Conservation (phyloP, 2,329 filamentous ascomycete genomes). For the Pestalotiopsis sp. region DNA sequence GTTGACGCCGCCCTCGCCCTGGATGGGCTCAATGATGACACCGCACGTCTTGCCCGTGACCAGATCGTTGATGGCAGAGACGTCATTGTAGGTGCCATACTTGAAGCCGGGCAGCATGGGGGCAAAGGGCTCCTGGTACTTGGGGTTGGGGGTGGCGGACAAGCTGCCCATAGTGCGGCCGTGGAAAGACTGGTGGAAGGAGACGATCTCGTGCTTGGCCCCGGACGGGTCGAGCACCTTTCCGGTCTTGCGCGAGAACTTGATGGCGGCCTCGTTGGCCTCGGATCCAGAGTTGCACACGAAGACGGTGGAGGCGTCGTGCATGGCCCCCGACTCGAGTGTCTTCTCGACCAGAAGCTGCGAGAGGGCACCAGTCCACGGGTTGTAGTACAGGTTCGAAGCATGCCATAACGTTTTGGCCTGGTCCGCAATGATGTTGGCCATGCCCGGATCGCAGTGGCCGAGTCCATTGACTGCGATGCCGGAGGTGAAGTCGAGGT, state of each 20-base stretch:
- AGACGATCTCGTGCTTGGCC: slow-evolving; percentile 81
- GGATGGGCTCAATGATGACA: slow-evolving; percentile 95
- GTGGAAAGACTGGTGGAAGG: slow-evolving; percentile 92
- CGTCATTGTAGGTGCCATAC: slow-evolving; percentile 85
- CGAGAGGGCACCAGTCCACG: slow-evolving; percentile 89
- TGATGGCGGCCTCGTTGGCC: slow-evolving; percentile 96
- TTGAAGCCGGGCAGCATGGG: slow-evolving; percentile 95
- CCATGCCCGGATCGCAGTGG: slow-evolving; percentile 82
- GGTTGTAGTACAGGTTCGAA: slow-evolving; percentile 97
- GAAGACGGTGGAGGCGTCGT: slow-evolving; percentile 79
- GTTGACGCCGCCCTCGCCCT: slow-evolving; percentile 93
- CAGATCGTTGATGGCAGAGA: slow-evolving; percentile 69
- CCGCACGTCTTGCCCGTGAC: slow-evolving; percentile 88
- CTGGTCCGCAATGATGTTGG: slow-evolving; percentile 77
- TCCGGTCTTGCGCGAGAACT: slow-evolving; percentile 92
- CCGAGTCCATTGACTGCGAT: slow-evolving; percentile 95
- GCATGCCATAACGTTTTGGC: slow-evolving; percentile 82
- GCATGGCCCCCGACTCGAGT: slow-evolving; percentile 77
- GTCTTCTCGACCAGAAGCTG: slow-evolving; percentile 85
- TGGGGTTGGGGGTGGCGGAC: slow-evolving; percentile 96
- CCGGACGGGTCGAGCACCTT: slow-evolving; percentile 74
- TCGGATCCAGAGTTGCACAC: slow-evolving; percentile 96
- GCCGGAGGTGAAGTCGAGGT: slow-evolving; percentile 92
- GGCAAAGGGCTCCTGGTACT: slow-evolving; percentile 93
- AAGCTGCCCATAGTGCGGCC: slow-evolving; percentile 94